phyloP scores from a whole-genome alignment of 2,329 filamentous ascomycete genomes.

The Aureobasidium sp. region DNA sequence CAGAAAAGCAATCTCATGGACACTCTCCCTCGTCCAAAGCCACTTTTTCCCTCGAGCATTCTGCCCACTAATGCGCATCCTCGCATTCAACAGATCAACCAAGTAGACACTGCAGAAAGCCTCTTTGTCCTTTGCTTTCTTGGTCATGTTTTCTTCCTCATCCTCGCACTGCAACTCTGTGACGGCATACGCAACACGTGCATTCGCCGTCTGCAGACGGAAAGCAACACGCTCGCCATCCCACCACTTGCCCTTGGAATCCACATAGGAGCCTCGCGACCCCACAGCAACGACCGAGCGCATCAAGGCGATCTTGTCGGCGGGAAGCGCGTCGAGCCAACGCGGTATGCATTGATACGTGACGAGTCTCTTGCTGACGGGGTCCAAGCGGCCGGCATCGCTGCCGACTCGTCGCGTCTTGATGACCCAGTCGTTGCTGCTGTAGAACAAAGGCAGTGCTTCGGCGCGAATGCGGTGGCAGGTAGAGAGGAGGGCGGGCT shows the following conservation, averaged over 20 bases:
- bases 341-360: constrained; percentile 13
- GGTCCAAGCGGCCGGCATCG: neutral
- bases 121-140: neutral
- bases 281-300: constrained; percentile 5
- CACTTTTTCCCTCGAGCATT: neutral
- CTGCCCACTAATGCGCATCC: constrained; percentile 3
- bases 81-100: constrained; percentile 3
- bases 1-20: constrained; percentile 11
- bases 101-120: constrained; percentile 14
- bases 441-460: constrained; percentile 15
- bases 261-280: constrained; percentile 7
- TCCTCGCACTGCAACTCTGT: constrained; percentile 2
- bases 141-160: neutral
- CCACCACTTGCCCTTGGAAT: constrained; percentile 14
- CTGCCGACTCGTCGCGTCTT: constrained; percentile 14
- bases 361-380: constrained; percentile 10
- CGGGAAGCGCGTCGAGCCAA: constrained; percentile 5
- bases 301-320: constrained; percentile 2
- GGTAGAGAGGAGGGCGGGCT: constrained; percentile 13
- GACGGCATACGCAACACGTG: neutral
- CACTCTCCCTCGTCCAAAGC: constrained; percentile 9
- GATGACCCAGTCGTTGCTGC: constrained; percentile 13
- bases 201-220: neutral
- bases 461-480: constrained; percentile 14
- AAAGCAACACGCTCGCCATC: constrained; percentile 11